Percentiles rank a stretch among this genome's conserved stretches.
Evolutionary conservation across 2,329 filamentous ascomycete genomes (phyloP).

Genomic region (Podosphaera aphanis): DNA sequence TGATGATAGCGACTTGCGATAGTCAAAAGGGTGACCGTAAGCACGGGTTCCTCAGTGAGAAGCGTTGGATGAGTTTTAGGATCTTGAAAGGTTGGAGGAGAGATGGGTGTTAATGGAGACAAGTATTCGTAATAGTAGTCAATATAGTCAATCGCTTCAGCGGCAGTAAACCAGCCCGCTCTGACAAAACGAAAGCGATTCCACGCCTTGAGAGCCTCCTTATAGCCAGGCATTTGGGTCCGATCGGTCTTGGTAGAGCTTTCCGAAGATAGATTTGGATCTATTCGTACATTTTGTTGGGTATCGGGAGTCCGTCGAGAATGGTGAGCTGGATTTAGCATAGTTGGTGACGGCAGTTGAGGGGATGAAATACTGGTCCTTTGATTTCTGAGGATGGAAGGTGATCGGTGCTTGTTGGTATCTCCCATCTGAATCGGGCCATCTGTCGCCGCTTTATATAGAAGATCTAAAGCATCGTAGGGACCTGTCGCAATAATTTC

Average conservation of each 20-base stretch:
- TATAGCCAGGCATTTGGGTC: conserved; percentile 29
- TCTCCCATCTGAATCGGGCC: conserved; percentile 18
- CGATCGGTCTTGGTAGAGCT: conserved; percentile 3
- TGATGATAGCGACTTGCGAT: conserved; percentile 73
- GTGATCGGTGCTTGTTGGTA: conserved; percentile 1
- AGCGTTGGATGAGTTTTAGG: conserved; percentile 60
- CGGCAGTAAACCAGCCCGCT: conserved; percentile 84
- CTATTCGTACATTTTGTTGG: conserved; percentile 10
- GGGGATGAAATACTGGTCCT: background rate
- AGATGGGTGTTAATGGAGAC: conserved; percentile 79
- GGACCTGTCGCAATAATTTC: conserved; percentile 24
- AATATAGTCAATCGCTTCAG: conserved; percentile 82
- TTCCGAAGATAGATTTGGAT: conserved; percentile 11
- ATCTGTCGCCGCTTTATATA: conserved; percentile 66
- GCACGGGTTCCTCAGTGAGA: conserved; percentile 73
- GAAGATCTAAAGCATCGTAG: conserved; percentile 73
- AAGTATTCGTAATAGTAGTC: conserved; percentile 88
- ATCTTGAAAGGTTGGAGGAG: conserved; percentile 69
- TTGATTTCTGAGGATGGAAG: background rate
- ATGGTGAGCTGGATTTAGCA: conserved; percentile 5
- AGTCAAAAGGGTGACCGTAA: conserved; percentile 75
- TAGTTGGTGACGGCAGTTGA: conserved; percentile 10
- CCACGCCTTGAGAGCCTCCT: conserved; percentile 68
- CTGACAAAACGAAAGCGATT: conserved; percentile 81
- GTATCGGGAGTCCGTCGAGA: conserved; percentile 7